A percentile compares a stretch with the other conserved stretches of the same genome.
Evolutionary conservation across 78 protist genomes (phyloP).

Genomic region (Dictyostelium purpureum): DNA sequence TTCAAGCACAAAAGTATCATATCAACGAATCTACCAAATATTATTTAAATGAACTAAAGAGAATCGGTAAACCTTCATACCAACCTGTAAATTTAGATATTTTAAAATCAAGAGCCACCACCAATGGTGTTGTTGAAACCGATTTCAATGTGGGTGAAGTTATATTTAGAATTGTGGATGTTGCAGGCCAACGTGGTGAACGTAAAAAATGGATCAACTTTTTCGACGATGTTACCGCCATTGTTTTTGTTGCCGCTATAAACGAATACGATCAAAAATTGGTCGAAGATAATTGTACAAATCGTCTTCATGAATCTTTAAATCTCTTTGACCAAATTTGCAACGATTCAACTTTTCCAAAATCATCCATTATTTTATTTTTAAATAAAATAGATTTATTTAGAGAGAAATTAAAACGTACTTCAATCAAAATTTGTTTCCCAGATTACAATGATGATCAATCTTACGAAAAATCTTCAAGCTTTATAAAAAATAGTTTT

Average conservation of each 20-base stretch:
- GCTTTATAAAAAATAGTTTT: conserved; percentile 63
- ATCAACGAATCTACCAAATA: conserved; percentile 49
- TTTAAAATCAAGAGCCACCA: conserved; percentile 31
- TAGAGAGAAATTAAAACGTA: conserved; percentile 78
- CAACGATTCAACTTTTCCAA: conserved; percentile 68
- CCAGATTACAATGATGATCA: conserved; percentile 76
- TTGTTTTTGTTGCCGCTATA: conserved; percentile 86
- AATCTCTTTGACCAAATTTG: conserved; percentile 79
- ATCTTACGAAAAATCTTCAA: conserved; percentile 71
- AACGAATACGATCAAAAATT: conserved; percentile 71
- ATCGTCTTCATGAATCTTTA: conserved; percentile 82
- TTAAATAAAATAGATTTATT: conserved; percentile 88
- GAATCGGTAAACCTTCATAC: conserved; percentile 36
- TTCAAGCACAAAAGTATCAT: conserved; percentile 53
- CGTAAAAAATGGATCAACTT: conserved; percentile 88
- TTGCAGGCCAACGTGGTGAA: conserved; percentile 93
- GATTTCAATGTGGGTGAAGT: conserved; percentile 69
- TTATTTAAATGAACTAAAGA: conserved; percentile 50
- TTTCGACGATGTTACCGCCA: conserved; percentile 89
- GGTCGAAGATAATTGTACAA: conserved; percentile 72
- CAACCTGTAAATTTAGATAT: conserved; percentile 60
- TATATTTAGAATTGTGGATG: conserved; percentile 83
- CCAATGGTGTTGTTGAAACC: conserved; percentile 79
- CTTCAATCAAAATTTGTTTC: conserved; percentile 49
- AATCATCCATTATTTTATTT: conserved; percentile 82